A percentile compares a stretch with the other conserved stretches of the same genome.
These are phyloP conservation scores for Kodamaea fungicola DNA, from an alignment of 1,139 yeast species.

Conservation along the genomic window DNA sequence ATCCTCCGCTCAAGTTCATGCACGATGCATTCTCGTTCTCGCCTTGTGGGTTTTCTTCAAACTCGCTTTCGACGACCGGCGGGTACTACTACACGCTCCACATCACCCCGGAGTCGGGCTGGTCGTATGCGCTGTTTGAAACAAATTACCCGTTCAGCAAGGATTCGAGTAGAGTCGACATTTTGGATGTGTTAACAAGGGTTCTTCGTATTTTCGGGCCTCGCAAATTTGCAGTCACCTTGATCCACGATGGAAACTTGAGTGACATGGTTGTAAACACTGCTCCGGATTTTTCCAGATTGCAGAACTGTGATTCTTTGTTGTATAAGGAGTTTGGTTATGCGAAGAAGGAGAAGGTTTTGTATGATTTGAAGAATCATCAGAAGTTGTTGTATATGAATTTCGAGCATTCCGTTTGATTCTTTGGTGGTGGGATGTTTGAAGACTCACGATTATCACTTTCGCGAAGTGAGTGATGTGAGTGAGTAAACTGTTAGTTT, in stretches of 20 bases:
- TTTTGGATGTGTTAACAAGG: slow-evolving; percentile 50
- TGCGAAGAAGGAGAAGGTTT: slow-evolving; percentile 60
- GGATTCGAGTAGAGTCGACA: slow-evolving; percentile 30
- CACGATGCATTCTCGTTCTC: slow-evolving; percentile 90
- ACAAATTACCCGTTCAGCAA: slow-evolving; percentile 64
- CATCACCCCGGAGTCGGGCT: slow-evolving; percentile 89
- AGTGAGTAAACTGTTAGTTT: not conserved
- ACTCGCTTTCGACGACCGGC: slow-evolving; percentile 57
- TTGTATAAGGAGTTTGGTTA: slow-evolving; percentile 48
- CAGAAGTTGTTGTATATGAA: slow-evolving; percentile 48
- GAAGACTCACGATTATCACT: not conserved
- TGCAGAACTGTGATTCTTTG: slow-evolving; percentile 29
- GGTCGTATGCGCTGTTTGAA: slow-evolving; percentile 96
- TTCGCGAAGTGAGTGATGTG: not conserved
- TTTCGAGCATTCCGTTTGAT: slow-evolving; percentile 21
- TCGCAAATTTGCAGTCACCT: slow-evolving; percentile 70
- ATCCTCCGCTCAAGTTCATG: slow-evolving; percentile 24
- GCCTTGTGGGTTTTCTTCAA: slow-evolving; percentile 97
- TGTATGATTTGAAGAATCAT: slow-evolving; percentile 60
- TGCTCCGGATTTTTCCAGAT: slow-evolving; percentile 21
- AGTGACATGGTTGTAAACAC: slow-evolving; percentile 9
- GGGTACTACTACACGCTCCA: slow-evolving; percentile 84
- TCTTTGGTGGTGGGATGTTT: not conserved
- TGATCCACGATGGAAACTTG: slow-evolving; percentile 42
- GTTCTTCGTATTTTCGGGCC: slow-evolving; percentile 72